Evolutionary conservation across 805 yeast species (phyloP), one percentile per base, ranked within the genome.

Genomic region (Brettanomyces sp.): DNA sequence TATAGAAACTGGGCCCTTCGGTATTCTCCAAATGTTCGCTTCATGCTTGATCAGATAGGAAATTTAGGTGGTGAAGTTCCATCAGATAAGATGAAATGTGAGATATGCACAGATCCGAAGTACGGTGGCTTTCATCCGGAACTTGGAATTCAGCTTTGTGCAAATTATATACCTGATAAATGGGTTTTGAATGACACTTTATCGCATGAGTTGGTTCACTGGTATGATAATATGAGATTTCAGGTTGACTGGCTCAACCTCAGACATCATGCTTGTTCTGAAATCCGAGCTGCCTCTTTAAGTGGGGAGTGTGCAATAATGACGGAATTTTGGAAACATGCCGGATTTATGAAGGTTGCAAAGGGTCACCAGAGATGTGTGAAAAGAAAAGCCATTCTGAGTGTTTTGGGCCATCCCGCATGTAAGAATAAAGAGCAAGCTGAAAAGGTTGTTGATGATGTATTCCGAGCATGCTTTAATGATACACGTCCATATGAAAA

Each of bases 401-500:
- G 95, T 47, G 96, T 93, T 8, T 65, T 73, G 57, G 93, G 85
- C 0, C 91, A 93, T 62, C 98, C 98, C 2, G 74, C 72, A 43
- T 93, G 99, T 61, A 72, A 76, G 51, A 74, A 73, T 53, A 71
- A 73, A 47, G 82, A 79, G 40, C 83, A 83, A 50, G 99, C 99
- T 1, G 80, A 77, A 47, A 72, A 73, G 49, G 84, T 79, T 4
- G 96, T 93, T 3, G 79, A 85, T 51, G 83, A 85, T 53, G 98
- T 93, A 5, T 93, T 95, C 83, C 83, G 82, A 50, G 82, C 91
- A 41, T 93, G 99, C 62, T 93, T 89, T 61, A 82, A 81, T 56
- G 99, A 93, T 59, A 91, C 98, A 2, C 72, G 99, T 57, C 99
- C 99, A 1, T 93, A 88, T 64, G 98, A 93, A 56, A 82, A 86